phyloP scores from a whole-genome alignment of 805 yeast genomes.

The Jamesozyma spencerorum region DNA sequence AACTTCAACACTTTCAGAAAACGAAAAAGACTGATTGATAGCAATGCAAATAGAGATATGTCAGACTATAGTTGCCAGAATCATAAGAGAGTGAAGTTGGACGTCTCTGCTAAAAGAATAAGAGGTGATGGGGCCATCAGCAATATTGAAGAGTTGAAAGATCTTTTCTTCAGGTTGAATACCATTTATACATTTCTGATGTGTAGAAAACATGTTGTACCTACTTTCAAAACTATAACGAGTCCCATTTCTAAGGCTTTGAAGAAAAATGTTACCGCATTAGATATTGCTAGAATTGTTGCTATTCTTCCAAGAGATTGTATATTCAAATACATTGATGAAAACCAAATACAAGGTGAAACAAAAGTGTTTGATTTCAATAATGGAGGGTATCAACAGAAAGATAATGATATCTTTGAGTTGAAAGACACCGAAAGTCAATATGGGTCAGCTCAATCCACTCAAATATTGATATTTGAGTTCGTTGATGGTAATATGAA shows the following conservation, averaged over 20 bases:
- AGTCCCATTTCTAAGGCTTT: slow-evolving; percentile 44
- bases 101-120: too few relatives aligned
- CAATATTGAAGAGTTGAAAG: slow-evolving; percentile 34
- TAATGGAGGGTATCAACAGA: slow-evolving; percentile 45
- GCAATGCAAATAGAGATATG: too few relatives aligned
- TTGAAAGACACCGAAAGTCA: slow-evolving; percentile 33
- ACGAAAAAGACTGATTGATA: too few relatives aligned
- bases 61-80: too few relatives aligned
- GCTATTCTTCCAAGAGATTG: slow-evolving; percentile 60
- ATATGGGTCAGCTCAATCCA: slow-evolving; percentile 28
- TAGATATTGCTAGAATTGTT: slow-evolving; percentile 58
- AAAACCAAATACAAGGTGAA: slow-evolving; percentile 46
- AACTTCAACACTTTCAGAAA: too few relatives aligned
- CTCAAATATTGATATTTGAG: slow-evolving; percentile 62
- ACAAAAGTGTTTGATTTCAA: slow-evolving; percentile 32
- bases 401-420: slow-evolving; percentile 44
- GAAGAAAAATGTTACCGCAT: slow-evolving; percentile 34
- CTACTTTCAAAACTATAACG: slow-evolving; percentile 46
- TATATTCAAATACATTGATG: slow-evolving; percentile 68
- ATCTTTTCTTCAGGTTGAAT: slow-evolving; percentile 43
- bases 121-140: too few relatives aligned
- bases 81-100: too few relatives aligned
- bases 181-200: slow-evolving; percentile 56
- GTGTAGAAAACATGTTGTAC: slow-evolving; percentile 49
- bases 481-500: slow-evolving; percentile 58